Base-by-base conservation (phyloP, 2,329 filamentous ascomycete species). In the Dactylellina parvicollis region DNA sequence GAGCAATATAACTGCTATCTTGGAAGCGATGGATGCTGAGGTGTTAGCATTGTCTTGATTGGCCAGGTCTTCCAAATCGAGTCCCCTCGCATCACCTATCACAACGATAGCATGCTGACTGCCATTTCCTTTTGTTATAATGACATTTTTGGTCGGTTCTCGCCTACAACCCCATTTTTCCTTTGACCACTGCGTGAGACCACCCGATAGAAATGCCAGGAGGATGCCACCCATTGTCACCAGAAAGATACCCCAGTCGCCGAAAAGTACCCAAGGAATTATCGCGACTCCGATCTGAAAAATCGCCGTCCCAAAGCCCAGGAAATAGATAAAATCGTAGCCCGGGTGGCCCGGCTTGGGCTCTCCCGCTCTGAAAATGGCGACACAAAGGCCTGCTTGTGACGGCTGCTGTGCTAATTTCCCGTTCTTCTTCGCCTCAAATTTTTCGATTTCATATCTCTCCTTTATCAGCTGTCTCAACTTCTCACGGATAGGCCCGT, bases 21-120 rank as follows among this genome's bases (percentile, higher is more conserved):
- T 70, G 14, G 78, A 79, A 0, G 55, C 44, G 34, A 50, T 46
- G 59, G 1, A 60, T 60, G 44, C 18, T 16, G 36, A 40, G 4
- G 24, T 26, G 18, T 47, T 38, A 10, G 76, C 36, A 9, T 50
- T 22, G 40, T 66, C 73, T n/a, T 74, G 78, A 2, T 78, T 69
- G 4, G 81, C 80, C 1, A 84, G 75, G 62, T 81, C 81, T 70
- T 83, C 83, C 3, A 84, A 76, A 66, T 84, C 79, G 4, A 83
- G 65, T 8, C 81, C 80, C 0, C 76, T 34, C 0, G 78, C 79
- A 3, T 77, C 55, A 1, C 81, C 79, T 0, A 79, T 65, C 20
- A 84, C 79, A 2, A 82, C 78, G 34, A 84, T 79, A 1, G 79
- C 80, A 77, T 83, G 79, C 62, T 80, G 80, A 9, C 70, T 74